Conservation (phyloP, 2,329 filamentous ascomycete genomes). For the Raffaelea deltoideospora region DNA sequence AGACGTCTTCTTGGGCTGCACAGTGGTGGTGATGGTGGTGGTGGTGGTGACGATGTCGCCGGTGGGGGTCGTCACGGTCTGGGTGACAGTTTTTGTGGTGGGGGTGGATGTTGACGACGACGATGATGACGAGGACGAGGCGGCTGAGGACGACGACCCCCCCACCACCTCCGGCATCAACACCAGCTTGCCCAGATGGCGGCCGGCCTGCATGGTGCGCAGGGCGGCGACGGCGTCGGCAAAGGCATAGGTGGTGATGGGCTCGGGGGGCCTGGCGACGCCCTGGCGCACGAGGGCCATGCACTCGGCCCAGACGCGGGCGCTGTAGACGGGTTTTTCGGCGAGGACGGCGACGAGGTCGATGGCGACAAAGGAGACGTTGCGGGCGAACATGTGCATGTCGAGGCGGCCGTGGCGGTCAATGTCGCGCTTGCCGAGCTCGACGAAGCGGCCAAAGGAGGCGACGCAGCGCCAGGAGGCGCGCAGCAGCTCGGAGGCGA, state of each 20-base stretch:
- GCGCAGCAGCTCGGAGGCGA: conserved; percentile 14
- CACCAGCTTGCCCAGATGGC: conserved; percentile 25
- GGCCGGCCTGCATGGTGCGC: conserved; percentile 19
- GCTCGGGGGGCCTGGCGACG: too few relatives aligned
- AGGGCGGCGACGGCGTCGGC: conserved; percentile 15
- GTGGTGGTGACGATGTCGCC: conserved; percentile 4
- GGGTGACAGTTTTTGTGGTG: background rate
- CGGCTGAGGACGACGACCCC: conserved; percentile 21
- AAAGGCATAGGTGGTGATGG: background rate
- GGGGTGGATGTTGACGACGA: conserved; percentile 7
- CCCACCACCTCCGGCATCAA: too few relatives aligned
- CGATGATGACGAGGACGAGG: conserved; percentile 13
- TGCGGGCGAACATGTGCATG: conserved; percentile 19
- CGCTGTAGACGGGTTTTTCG: background rate
- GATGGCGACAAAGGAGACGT: conserved; percentile 4
- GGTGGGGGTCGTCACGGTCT: background rate
- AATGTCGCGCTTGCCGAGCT: conserved; percentile 19
- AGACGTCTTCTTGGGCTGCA: conserved; percentile 19
- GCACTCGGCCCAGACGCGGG: too few relatives aligned
- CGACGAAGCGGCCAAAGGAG: conserved; percentile 18
- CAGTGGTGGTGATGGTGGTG: conserved; percentile 25
- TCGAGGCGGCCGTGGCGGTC: conserved; percentile 17
- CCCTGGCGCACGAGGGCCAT: background rate
- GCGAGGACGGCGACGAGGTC: conserved; percentile 3
- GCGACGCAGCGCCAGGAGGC: conserved; percentile 19